Conservation (phyloP, 306 rosid species). For the Quercus dentata region DNA sequence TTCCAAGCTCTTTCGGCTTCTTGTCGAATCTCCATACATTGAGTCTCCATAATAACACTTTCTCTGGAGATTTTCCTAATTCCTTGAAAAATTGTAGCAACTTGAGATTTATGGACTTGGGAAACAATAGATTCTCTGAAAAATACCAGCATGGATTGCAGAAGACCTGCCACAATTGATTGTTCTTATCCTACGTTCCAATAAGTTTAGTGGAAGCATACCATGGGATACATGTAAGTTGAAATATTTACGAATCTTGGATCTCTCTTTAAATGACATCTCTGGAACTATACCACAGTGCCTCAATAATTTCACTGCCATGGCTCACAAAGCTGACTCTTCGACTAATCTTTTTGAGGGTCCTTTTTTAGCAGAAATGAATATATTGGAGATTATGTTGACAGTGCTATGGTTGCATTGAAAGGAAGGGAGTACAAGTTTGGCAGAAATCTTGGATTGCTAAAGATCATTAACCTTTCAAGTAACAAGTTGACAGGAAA, state of each 20-base stretch:
- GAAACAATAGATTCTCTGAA: constrained; percentile 21
- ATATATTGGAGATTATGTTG: not conserved
- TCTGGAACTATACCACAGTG: not conserved
- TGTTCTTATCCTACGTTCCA: constrained; percentile 14
- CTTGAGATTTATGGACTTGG: constrained; percentile 16
- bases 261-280: constrained; percentile 9
- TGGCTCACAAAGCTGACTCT: not conserved
- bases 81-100: not conserved
- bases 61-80: not conserved
- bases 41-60: not conserved
- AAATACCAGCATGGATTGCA: constrained; percentile 26
- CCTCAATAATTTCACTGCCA: constrained; percentile 3
- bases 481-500: not conserved
- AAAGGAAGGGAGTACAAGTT: not conserved
- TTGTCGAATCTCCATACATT: accelerated
- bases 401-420: accelerated
- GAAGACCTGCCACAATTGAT: not conserved
- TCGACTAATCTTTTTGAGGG: no score
- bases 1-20: not conserved
- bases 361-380: no score
- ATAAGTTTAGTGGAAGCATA: constrained; percentile 10
- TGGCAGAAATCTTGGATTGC: not conserved
- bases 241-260: not conserved
- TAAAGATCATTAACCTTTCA: not conserved
- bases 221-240: constrained; percentile 13